Conservation (phyloP, 129 eudicot genomes). For the Chrysanthemum lavandulifolium region DNA sequence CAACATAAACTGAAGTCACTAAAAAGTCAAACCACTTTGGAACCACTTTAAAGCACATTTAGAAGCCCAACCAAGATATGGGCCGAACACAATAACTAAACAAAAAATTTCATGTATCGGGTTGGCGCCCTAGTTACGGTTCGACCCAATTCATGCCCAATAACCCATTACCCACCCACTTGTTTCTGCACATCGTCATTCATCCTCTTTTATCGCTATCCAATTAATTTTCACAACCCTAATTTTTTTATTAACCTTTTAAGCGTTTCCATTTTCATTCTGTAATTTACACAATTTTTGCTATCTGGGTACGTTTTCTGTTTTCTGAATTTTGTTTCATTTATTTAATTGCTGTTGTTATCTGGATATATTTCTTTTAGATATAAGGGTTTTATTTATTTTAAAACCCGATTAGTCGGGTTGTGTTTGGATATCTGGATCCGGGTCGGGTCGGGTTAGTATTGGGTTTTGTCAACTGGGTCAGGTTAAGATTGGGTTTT, state of each 20-base stretch:
- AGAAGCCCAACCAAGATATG: constrained; percentile 25
- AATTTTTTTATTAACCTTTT: too few species aligned
- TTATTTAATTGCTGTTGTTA: too few species aligned
- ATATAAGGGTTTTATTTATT: constrained; percentile 11
- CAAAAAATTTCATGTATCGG: constrained; percentile 6
- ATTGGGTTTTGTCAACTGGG: not conserved
- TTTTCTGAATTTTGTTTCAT: too few species aligned
- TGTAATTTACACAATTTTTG: too few species aligned
- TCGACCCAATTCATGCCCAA: constrained; percentile 29
- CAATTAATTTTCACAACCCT: constrained; percentile 15
- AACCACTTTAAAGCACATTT: not conserved
- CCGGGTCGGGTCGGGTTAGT: constrained; percentile 6
- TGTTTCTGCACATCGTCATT: not conserved
- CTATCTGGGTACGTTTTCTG: too few species aligned
- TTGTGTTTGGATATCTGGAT: not conserved
- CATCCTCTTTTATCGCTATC: not conserved
- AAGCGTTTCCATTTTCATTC: not conserved
- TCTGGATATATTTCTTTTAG: too few species aligned
- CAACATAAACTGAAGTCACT: too few species aligned
- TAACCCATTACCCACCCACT: constrained; percentile 11
- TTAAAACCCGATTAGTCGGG: constrained; percentile 15
- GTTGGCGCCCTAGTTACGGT: constrained; percentile 43
- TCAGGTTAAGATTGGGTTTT: constrained; percentile 7
- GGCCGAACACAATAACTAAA: constrained; percentile 10
- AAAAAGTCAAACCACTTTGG: not conserved